Conservation (phyloP, 2,329 filamentous ascomycete genomes). For the Penicillium concentricum region DNA sequence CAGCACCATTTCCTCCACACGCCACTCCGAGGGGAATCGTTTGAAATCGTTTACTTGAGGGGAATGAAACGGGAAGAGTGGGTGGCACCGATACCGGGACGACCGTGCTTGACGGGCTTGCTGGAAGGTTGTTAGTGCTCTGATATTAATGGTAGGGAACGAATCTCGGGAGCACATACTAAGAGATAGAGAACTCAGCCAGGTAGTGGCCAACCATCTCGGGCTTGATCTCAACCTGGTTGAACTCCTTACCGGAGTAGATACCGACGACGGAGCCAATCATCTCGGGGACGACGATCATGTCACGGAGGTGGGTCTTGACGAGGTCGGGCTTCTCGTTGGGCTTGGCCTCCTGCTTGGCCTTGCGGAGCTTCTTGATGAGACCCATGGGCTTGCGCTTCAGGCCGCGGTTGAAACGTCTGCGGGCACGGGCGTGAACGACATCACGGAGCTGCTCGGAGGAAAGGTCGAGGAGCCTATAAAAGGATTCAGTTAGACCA, state of each 20-base stretch:
- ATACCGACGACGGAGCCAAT: slow-evolving; percentile 97
- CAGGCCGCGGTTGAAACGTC: slow-evolving; percentile 98
- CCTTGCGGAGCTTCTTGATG: slow-evolving; percentile 99
- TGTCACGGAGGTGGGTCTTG: slow-evolving; percentile 99
- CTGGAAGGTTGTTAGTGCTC: slow-evolving; percentile 60
- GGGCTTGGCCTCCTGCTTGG: slow-evolving; percentile 97
- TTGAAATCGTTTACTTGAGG: slow-evolving; percentile 76
- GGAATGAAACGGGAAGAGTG: slow-evolving; percentile 99
- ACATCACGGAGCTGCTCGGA: slow-evolving; percentile 99
- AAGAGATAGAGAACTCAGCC: slow-evolving; percentile 99
- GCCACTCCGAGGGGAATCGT: slow-evolving; percentile 40
- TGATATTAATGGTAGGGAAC: neutral
- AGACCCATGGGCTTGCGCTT: slow-evolving; percentile 99
- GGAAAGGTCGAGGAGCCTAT: slow-evolving; percentile 94
- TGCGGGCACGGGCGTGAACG: slow-evolving; percentile 96
- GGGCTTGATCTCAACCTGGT: slow-evolving; percentile 99
- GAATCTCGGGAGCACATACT: slow-evolving; percentile 64
- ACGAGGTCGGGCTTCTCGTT: slow-evolving; percentile 99
- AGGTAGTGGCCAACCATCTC: slow-evolving; percentile 99
- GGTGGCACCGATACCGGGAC: slow-evolving; percentile 99
- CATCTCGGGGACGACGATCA: slow-evolving; percentile 99
- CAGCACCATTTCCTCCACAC: slow-evolving; percentile 38
- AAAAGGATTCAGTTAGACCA: slow-evolving; percentile 28
- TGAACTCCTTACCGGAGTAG: slow-evolving; percentile 99
- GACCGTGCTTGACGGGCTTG: slow-evolving; percentile 99